Conservation (phyloP, 805 yeast genomes). For the Millerago galiae region DNA sequence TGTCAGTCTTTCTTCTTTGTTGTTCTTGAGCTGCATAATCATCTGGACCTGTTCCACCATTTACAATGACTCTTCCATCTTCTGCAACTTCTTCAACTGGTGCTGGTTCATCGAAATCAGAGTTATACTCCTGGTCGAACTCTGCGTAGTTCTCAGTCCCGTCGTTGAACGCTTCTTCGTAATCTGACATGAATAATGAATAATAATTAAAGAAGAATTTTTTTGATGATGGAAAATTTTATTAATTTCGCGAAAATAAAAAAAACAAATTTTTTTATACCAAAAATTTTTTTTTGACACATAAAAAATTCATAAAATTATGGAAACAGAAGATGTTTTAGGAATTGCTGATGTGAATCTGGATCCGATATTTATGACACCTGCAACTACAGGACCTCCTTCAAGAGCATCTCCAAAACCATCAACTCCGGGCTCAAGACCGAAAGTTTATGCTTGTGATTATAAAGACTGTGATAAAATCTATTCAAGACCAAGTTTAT, state of each 20-base stretch:
- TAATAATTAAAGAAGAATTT: neutral
- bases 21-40: constrained; percentile 34
- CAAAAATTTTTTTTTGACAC: neutral
- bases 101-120: constrained; percentile 55
- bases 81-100: constrained; percentile 35
- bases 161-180: constrained; percentile 58
- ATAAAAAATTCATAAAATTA: neutral
- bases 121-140: constrained; percentile 78
- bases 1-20: constrained; percentile 55
- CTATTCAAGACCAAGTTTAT: constrained; percentile 72
- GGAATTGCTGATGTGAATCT: neutral
- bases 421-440: constrained; percentile 34
- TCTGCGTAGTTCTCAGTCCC: constrained; percentile 68
- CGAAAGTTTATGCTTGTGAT: constrained; percentile 59
- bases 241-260: neutral
- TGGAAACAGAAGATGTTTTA: no score
- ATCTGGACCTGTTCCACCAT: constrained; percentile 61
- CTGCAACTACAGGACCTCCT: constrained; percentile 2
- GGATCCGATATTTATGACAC: neutral
- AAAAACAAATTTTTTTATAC: neutral
- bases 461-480: constrained; percentile 65
- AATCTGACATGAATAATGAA: constrained; percentile 49
- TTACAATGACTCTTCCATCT: constrained; percentile 68
- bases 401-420: constrained; percentile 3
- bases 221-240: neutral